Evolutionary conservation across 371 early-diverging fungal species (phyloP).

Genomic region (Apophysomyces sp.): DNA sequence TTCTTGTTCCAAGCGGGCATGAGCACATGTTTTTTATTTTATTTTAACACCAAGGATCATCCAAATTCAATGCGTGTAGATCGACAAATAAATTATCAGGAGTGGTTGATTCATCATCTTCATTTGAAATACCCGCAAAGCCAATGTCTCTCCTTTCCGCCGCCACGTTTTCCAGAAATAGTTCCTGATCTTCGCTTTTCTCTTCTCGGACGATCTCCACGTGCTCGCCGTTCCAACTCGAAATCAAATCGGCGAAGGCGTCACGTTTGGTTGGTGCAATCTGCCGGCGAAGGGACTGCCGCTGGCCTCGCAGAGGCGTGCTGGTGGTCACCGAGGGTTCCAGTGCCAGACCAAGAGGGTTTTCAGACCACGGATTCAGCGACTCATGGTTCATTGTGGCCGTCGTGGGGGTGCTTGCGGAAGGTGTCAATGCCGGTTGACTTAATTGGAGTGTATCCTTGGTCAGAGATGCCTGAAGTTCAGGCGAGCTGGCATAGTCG

Average conservation of each 20-base stretch:
- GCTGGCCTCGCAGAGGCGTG: conserved; percentile 5
- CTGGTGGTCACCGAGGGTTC: conserved; percentile 5
- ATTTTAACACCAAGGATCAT: not conserved
- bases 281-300: conserved; percentile 7
- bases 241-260: conserved; percentile 48
- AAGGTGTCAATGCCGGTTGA: conserved; percentile 13
- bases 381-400: conserved; percentile 2
- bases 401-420: conserved; percentile 16
- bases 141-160: conserved; percentile 42
- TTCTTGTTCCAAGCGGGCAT: too few relatives aligned
- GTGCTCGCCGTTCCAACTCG: conserved; percentile 33
- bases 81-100: not conserved
- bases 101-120: not conserved
- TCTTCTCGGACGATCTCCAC: conserved; percentile 3
- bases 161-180: conserved; percentile 35
- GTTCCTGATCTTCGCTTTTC: conserved; percentile 16
- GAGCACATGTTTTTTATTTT: too few relatives aligned
- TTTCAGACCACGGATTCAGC: conserved; percentile 12
- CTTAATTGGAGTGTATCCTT: conserved; percentile 13
- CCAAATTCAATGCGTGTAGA: not conserved
- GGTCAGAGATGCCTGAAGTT: conserved; percentile 14
- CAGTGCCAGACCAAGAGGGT: not conserved
- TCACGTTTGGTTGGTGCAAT: conserved; percentile 41
- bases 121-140: conserved; percentile 37
- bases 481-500: conserved; percentile 11